Conservation (phyloP, 2,329 filamentous ascomycete genomes). For the Tolypocladium guangdongense region DNA sequence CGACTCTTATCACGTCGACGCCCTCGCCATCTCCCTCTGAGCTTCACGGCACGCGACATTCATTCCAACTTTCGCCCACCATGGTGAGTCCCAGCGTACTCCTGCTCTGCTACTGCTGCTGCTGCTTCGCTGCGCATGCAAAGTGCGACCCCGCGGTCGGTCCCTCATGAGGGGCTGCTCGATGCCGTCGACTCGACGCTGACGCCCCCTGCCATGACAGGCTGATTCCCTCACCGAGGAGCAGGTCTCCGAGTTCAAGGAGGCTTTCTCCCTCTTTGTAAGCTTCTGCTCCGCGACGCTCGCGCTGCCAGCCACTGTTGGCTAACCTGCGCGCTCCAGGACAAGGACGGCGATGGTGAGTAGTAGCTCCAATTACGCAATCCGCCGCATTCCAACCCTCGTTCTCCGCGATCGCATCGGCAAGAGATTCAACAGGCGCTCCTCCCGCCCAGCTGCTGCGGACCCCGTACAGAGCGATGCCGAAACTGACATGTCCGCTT, state of each 20-base stretch:
- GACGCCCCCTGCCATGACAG: conserved; percentile 34
- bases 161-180: conserved; percentile 12
- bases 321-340: conserved; percentile 35
- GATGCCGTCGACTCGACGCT: conserved; percentile 8
- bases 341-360: conserved; percentile 88
- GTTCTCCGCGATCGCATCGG: background rate
- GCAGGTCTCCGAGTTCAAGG: conserved; percentile 99
- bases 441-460: background rate
- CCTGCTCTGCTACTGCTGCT: background rate
- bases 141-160: background rate
- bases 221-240: conserved; percentile 98
- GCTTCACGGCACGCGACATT: background rate
- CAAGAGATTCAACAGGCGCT: background rate
- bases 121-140: background rate
- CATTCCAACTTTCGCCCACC: conserved; percentile 5
- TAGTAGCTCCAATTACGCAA: conserved; percentile 17
- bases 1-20: background rate
- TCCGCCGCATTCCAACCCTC: background rate
- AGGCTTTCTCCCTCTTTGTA: conserved; percentile 99
- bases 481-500: conserved; percentile 1
- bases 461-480: background rate
- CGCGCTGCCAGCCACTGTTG: background rate
- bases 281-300: conserved; percentile 28
- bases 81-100: conserved; percentile 15
- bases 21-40: conserved; percentile 8